phyloP scores from a whole-genome alignment of 2,329 filamentous ascomycete species.

The Talaromyces sp. region DNA sequence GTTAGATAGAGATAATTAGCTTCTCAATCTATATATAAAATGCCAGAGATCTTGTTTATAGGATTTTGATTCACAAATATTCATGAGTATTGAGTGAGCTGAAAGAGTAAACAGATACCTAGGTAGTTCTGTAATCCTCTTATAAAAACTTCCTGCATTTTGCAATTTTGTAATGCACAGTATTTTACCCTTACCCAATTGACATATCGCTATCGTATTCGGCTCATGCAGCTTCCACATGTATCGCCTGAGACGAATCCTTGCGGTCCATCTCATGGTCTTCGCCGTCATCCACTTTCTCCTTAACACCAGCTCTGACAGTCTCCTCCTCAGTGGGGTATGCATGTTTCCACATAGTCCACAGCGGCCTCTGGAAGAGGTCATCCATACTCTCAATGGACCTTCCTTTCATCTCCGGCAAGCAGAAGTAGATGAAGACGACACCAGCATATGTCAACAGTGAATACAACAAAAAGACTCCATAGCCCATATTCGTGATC shows the following conservation, averaged over 20 bases:
- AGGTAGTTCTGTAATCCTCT: too few species aligned
- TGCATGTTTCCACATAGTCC: slow-evolving; percentile 42
- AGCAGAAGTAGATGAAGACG: slow-evolving; percentile 33
- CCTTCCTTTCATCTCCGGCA: slow-evolving; percentile 31
- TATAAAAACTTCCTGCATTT: too few species aligned
- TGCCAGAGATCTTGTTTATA: too few species aligned
- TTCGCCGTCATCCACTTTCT: slow-evolving; percentile 21
- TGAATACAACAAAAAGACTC: slow-evolving; percentile 36
- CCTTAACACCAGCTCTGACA: slow-evolving; percentile 30
- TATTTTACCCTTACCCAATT: too few species aligned
- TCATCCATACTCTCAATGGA: slow-evolving; percentile 36
- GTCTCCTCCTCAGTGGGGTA: slow-evolving; percentile 39
- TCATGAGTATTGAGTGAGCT: too few species aligned
- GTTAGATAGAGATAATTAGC: too few species aligned
- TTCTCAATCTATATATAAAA: too few species aligned
- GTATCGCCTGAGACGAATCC: background rate
- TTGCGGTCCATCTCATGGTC: slow-evolving; percentile 19
- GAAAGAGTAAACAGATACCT: too few species aligned
- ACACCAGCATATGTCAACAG: slow-evolving; percentile 36
- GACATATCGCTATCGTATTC: too few species aligned
- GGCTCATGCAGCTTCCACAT: slow-evolving; percentile 3
- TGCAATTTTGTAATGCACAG: too few species aligned
- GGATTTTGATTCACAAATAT: too few species aligned
- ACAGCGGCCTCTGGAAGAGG: slow-evolving; percentile 34
- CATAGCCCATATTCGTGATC: slow-evolving; percentile 38